phyloP scores from a whole-genome alignment of 192 early-diverging fungal genomes.

The Phycomyces blakesleeanus region DNA sequence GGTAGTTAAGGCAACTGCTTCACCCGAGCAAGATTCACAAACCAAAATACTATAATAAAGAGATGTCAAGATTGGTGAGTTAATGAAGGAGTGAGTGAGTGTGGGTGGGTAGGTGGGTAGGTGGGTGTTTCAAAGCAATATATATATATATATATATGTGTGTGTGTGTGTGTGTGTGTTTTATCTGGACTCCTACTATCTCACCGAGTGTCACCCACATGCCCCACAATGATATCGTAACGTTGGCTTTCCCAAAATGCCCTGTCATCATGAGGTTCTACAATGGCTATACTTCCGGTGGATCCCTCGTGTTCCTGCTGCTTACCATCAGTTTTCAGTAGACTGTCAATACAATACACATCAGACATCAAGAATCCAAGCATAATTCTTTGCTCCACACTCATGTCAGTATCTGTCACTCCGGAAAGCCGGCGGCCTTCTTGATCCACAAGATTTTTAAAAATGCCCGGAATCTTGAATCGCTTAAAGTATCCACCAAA shows the following conservation, averaged over 20 bases:
- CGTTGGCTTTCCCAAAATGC: conserved; percentile 68
- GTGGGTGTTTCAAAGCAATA: no score
- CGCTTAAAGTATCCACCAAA: conserved; percentile 47
- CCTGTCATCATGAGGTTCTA: conserved; percentile 56
- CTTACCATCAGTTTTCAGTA: background rate
- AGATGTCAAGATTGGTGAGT: no score
- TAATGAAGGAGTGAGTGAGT: no score
- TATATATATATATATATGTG: no score
- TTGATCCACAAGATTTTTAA: conserved; percentile 22
- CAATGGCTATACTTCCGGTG: conserved; percentile 61
- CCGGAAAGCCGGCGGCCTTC: conserved; percentile 4
- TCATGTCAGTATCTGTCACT: conserved; percentile 32
- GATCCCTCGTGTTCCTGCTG: conserved; percentile 54
- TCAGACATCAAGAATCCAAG: conserved; percentile 64
- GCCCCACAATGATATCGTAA: conserved; percentile 57
- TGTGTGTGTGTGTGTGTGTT: no score
- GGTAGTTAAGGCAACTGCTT: conserved; percentile 53
- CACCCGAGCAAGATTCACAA: conserved; percentile 55
- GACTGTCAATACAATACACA: conserved; percentile 33
- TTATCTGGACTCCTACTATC: no score
- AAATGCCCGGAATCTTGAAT: conserved; percentile 27
- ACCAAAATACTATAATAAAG: conserved; percentile 51
- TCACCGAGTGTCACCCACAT: conserved; percentile 66
- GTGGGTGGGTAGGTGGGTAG: no score
- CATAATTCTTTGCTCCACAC: conserved; percentile 64